Evolutionary conservation across 139 green algal species (phyloP).

Genomic region (Chlamydomonas eustigma): DNA sequence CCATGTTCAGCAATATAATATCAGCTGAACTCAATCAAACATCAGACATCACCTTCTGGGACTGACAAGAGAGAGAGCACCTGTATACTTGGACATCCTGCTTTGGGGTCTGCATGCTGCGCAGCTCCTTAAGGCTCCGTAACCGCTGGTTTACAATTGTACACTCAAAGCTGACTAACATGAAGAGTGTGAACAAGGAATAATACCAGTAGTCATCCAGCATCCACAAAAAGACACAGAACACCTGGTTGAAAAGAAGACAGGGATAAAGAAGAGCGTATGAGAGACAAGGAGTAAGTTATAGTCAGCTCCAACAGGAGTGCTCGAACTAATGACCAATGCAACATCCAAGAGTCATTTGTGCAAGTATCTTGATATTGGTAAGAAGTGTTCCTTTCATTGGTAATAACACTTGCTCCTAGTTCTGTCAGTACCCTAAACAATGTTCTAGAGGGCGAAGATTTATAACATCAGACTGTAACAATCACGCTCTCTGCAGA

Average conservation of each 20-base stretch:
- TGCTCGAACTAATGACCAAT: too few relatives aligned
- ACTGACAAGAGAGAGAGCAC: conserved; percentile 20
- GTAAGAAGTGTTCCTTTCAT: too few relatives aligned
- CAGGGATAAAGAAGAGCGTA: too few relatives aligned
- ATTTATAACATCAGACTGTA: too few relatives aligned
- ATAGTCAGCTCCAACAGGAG: too few relatives aligned
- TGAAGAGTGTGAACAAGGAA: conserved; percentile 96
- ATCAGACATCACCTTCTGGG: neutral
- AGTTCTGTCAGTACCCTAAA: too few relatives aligned
- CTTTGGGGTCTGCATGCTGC: conserved; percentile 72
- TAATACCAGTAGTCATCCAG: conserved; percentile 97
- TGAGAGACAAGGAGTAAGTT: too few relatives aligned
- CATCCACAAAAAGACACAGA: conserved; percentile 92
- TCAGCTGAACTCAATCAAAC: neutral
- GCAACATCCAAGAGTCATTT: too few relatives aligned
- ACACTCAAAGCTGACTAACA: conserved; percentile 97
- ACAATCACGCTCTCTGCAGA: too few relatives aligned
- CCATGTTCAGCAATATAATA: neutral
- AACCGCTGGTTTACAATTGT: conserved; percentile 88
- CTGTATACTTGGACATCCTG: conserved; percentile 58
- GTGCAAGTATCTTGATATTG: too few relatives aligned
- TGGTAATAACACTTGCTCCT: too few relatives aligned
- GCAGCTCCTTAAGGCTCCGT: conserved; percentile 84
- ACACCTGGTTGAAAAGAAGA: conserved; percentile 43
- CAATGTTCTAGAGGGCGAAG: too few relatives aligned